phyloP scores from a whole-genome alignment of 805 yeast species.

The Candida maesae region DNA sequence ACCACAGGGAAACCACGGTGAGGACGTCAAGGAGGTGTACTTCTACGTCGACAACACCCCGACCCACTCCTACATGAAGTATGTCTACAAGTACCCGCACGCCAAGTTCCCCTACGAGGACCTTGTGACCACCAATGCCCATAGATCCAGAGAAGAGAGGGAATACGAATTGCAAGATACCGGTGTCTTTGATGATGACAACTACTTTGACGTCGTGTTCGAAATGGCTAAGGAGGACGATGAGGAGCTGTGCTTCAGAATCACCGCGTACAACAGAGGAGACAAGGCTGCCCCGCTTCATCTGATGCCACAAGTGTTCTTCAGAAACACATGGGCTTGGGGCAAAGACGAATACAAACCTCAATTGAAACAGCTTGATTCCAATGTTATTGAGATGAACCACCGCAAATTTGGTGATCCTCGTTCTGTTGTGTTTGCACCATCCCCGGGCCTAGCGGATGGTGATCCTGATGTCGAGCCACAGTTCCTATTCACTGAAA shows the following conservation, averaged over 20 bases:
- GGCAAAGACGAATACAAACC: slow-evolving; percentile 56
- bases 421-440: slow-evolving; percentile 62
- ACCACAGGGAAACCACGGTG: slow-evolving; percentile 94
- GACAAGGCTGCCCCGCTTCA: slow-evolving; percentile 84
- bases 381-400: slow-evolving; percentile 48
- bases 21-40: slow-evolving; percentile 84
- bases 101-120: slow-evolving; percentile 76
- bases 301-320: slow-evolving; percentile 76
- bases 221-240: slow-evolving; percentile 87
- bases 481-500: slow-evolving; percentile 76
- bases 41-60: slow-evolving; percentile 91
- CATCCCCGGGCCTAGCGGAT: slow-evolving; percentile 72
- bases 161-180: slow-evolving; percentile 88
- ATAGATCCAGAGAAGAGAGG: slow-evolving; percentile 59
- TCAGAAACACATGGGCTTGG: slow-evolving; percentile 95
- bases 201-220: slow-evolving; percentile 80
- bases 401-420: slow-evolving; percentile 68
- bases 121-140: slow-evolving; percentile 61
- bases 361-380: slow-evolving; percentile 35
- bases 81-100: slow-evolving; percentile 90
- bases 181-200: slow-evolving; percentile 56
- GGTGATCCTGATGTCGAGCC: slow-evolving; percentile 68
- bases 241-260: slow-evolving; percentile 74
- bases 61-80: slow-evolving; percentile 88
- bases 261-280: slow-evolving; percentile 85